Conservation (phyloP, 1,284 basidiomycete genomes). For the Apiotrichum domesticum region DNA sequence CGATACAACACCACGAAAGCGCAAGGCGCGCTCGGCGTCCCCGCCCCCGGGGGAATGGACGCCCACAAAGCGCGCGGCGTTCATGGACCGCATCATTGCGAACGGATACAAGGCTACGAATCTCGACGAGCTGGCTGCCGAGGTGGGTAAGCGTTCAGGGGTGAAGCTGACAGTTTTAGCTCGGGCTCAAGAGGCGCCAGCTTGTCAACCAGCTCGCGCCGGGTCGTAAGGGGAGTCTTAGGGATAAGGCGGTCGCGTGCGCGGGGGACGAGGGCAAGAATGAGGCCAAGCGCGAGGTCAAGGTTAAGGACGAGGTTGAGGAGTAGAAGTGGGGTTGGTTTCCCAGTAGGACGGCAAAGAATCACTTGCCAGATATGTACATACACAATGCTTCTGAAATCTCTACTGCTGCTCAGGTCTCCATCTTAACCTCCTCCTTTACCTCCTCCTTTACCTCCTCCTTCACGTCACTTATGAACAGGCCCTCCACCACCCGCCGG, state of each 20-base stretch:
- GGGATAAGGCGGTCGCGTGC: not conserved
- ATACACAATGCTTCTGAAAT: no score
- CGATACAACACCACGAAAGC: no score
- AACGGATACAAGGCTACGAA: slow-evolving; percentile 19
- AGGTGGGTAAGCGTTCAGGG: not conserved
- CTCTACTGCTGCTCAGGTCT: no score
- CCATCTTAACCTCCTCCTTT: no score
- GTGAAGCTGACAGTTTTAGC: not conserved
- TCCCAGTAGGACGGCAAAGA: no score
- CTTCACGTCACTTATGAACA: not conserved
- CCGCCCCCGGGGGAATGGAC: slow-evolving; percentile 24
- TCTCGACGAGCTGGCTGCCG: slow-evolving; percentile 13
- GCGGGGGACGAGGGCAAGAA: not conserved
- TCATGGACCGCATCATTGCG: slow-evolving; percentile 24
- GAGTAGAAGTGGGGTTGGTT: no score
- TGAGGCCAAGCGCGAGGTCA: no score
- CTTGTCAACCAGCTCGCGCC: not conserved
- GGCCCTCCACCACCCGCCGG: not conserved
- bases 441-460: no score
- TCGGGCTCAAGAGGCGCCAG: not conserved
- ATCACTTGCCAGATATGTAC: no score
- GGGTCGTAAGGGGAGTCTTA: not conserved
- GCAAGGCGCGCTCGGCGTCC: no score
- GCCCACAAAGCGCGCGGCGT: slow-evolving; percentile 12
- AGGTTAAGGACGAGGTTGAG: not conserved